Base-by-base conservation (phyloP, 768 basidiomycete genomes). In the Leccinum longicurvipes region DNA sequence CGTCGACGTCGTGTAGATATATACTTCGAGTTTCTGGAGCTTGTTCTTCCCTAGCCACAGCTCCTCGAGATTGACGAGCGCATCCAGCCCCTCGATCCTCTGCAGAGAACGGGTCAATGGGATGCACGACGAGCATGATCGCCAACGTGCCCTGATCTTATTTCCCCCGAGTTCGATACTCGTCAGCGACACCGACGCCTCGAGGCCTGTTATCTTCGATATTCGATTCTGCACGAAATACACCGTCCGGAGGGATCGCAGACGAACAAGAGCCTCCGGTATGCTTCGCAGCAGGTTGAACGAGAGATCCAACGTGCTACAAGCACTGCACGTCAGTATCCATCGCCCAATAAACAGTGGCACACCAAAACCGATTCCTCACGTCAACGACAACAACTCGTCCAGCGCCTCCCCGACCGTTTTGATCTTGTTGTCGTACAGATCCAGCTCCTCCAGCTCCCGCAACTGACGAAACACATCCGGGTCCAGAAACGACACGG, bases 21-120 rank as follows among this genome's bases (percentile, higher is more conserved):
- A 27, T 49, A 91, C 92, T 80, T 95, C 89, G 4, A 99, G 80
- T 69, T 83, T 86, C 6, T 85, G 69, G 55, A 99, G 92, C 76
- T 98, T 99, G 70, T 99, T 99, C 80, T 99, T 99, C 8, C 97
- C 97, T 3, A 98, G 74, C 93, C 96, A 98, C 3, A 99, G 76
- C 64, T 98, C 94, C 61, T 94, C 91, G 10, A 99, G 76, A 60
- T 88, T 90, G 1, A 86, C 82, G 36, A 97, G 75, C 1, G 82
- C 77, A 11, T 91, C 91, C 4, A 98, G 72, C 39, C 87, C 87
- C 69, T 98, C 92, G 55, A 99, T 96, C 76, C 79, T 82, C 94
- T 97, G 57, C 10, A 28, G n/a, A 55, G 10, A 53, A 54, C 3
- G 23, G 8, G 54, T 61, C 4, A 42, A 58, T 50, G 48, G 15